Evolutionary conservation across 805 yeast genomes (phyloP), one percentile per base, ranked within the genome.

Genomic region (Myxozyma kluyveri): DNA sequence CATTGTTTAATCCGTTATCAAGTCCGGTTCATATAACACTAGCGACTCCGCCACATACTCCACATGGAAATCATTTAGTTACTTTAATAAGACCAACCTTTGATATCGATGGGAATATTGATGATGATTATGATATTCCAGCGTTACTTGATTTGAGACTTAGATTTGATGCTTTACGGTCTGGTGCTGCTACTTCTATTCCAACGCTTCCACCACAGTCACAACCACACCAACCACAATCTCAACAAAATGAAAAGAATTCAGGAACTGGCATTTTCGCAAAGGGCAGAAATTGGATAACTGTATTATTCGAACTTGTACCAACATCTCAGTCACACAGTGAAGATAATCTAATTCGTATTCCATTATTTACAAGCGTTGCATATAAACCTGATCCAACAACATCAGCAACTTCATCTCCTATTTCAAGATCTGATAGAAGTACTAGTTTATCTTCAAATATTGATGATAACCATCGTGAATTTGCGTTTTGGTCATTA

Each of bases 51-150:
- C 54, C 58, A 5, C 33, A 14, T 14, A 53, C 57, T 9, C 58
- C 60, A 21, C 32, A 18, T 10, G 42, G 45, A 21, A 17, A 26
- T 21, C 60, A 56, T 32, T 12, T 19, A 12, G 49, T 54, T 27
- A 56, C 58, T 7, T 18, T 56, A 17, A 41, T 56, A 3, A 40
- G 52, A 23, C 60, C 60, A 5, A 18, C 45, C 12, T 49, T 56
- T 22, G 59, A 53, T 5, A 32, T 56, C 22, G 49, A 47, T n/a
- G 52, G 47, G n/a, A 54, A 56, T 26, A 19, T 38, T 12, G 56
- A 50, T n/a, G 60, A 56, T 23, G 60, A 56, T 40, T 56, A 57
- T 57, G 60, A 56, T 26, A 27, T 52, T 2, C 35, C 22, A 2
- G 56, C 53, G 2, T 7, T 50, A 10, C 18, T 23, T 19, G 50